phyloP scores from a whole-genome alignment of 2,329 filamentous ascomycete genomes.

The Colletotrichum karsti region DNA sequence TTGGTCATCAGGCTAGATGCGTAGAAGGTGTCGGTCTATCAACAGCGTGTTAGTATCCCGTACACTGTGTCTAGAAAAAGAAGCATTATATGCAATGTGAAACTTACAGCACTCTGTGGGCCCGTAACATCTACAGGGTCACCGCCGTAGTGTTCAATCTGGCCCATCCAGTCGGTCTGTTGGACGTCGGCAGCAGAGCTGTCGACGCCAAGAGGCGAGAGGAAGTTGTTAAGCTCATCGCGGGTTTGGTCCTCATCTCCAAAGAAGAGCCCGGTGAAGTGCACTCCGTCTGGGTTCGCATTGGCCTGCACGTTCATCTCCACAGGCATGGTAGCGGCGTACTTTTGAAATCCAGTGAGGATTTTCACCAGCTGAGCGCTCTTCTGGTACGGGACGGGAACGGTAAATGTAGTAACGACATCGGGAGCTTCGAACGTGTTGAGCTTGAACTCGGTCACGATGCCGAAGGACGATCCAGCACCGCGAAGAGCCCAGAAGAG shows the following conservation, averaged over 20 bases:
- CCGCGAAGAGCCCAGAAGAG: conserved; percentile 54
- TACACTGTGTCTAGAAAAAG: not conserved
- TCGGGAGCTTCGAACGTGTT: conserved; percentile 47
- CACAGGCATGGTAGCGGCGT: conserved; percentile 29
- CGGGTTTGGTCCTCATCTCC: conserved; percentile 30
- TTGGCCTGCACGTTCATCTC: conserved; percentile 40
- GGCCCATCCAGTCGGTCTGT: conserved; percentile 35
- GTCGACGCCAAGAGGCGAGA: conserved; percentile 1
- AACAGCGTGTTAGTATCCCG: not conserved
- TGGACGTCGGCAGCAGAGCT: not conserved
- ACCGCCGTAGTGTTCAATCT: conserved; percentile 27
- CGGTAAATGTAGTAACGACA: conserved; percentile 36
- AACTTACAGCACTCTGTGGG: conserved; percentile 32
- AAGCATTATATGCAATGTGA: not conserved
- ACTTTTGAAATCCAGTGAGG: conserved; percentile 34
- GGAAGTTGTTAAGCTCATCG: conserved; percentile 5
- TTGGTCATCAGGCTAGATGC: conserved; percentile 39
- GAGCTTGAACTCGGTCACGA: conserved; percentile 48
- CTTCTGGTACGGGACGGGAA: conserved; percentile 1
- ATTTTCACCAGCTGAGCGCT: not conserved
- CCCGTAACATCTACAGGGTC: conserved; percentile 34
- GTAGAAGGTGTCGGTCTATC: conserved; percentile 39
- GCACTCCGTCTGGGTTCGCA: conserved; percentile 13
- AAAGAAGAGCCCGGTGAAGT: conserved; percentile 39
- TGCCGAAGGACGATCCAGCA: conserved; percentile 50